Percentiles rank a stretch among this genome's conserved stretches.
Conservation (phyloP, 108 stramenopile species). For the Epithemia pelagica region DNA sequence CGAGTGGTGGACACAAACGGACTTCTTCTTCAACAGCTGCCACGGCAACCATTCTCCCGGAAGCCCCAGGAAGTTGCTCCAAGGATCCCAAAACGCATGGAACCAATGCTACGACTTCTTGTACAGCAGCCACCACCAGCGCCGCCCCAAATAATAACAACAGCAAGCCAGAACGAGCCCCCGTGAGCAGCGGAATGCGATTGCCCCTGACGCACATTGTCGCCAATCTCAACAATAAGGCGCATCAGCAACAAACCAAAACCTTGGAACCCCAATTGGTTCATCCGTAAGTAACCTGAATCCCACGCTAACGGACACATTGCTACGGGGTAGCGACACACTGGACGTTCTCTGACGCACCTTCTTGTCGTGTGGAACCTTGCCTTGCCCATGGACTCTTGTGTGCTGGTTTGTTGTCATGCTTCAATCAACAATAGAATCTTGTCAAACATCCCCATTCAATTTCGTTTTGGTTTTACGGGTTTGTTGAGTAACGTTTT, state of each 20-base stretch:
- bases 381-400: too few species aligned
- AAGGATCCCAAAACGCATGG: background rate
- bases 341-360: too few species aligned
- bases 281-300: background rate
- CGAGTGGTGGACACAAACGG: background rate
- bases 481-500: constrained; percentile 61
- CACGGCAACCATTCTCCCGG: background rate
- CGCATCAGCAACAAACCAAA: background rate
- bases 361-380: too few species aligned
- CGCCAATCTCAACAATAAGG: background rate
- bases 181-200: background rate
- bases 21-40: background rate
- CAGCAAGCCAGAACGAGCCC: background rate
- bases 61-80: background rate
- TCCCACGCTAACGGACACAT: too few species aligned
- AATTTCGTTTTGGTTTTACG: constrained; percentile 68
- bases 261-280: background rate
- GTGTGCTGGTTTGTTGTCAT: too few species aligned
- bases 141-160: background rate
- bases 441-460: constrained; percentile 56
- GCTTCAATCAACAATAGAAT: constrained; percentile 13
- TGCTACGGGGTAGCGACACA: too few species aligned
- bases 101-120: background rate
- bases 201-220: background rate
- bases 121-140: background rate